Evolutionary conservation across 768 basidiomycete species (phyloP), one percentile per base, ranked within the genome.

Genomic region (Mycena galericulata): DNA sequence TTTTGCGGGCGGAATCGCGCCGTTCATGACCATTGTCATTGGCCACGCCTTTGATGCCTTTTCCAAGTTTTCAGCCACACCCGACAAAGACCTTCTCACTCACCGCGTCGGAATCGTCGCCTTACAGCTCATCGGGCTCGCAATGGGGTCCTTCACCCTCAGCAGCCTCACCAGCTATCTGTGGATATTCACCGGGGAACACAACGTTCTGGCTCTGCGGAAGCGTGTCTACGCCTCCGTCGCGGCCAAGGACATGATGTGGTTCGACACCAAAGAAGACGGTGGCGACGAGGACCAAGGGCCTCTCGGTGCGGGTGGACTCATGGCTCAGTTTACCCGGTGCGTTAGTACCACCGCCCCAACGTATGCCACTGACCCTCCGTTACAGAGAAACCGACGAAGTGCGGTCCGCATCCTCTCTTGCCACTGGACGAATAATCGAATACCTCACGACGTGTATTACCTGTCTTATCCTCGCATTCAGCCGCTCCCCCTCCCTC

Each of bases 301-400:
- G 27, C 85, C 88, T 41, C 81, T 91, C 53, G 94, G 94, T 68
- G 95, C 95, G 55, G 95, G 92, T 67, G 96, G 96, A 24, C 83
- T 98, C 47, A 97, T 97, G 96, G 91, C 94, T 60, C 94, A 95
- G 75, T 98, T 98, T 77, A 88, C 92, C 36, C 89, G 90, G 95
- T 94, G 63, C 55, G 80, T 75, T 26, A 14, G 14, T 36, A 40
- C 7, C 7, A 32, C 58, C 40, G 8, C 14, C 36, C 22, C 50
- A 20, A 30, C 40, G 38, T 9, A 14, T 26, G 27, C 49, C 22
- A 54, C 62, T 46, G 36, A 63, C 53, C 12, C 32, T 41, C 47
- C 50, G 9, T 41, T 62, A 6, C 74, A 99, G 96, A 71, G 97
- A 98, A 80, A 98, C 97, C 9, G 96, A 98, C 79, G 94, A 98